phyloP scores from a whole-genome alignment of 192 early-diverging fungal species.

The Rhizophagus clarus region DNA sequence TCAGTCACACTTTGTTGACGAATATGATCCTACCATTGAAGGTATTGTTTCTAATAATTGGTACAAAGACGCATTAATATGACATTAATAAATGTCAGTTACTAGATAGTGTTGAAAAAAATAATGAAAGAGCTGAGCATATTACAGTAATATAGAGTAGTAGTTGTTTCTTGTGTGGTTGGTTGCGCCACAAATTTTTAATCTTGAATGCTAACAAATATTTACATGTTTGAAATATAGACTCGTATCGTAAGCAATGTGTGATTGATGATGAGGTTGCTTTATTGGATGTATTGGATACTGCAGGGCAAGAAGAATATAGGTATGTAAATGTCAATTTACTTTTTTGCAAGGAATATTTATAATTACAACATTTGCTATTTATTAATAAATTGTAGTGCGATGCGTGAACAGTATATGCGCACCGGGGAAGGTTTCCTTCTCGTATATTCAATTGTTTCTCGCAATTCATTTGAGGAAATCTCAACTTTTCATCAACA shows the following conservation, averaged over 20 bases:
- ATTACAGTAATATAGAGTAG: too few species aligned
- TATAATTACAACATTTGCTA: constrained; percentile 24
- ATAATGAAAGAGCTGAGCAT: background rate
- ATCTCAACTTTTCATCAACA: constrained; percentile 91
- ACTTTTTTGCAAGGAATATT: background rate
- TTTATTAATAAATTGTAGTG: constrained; percentile 44
- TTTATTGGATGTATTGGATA: constrained; percentile 92
- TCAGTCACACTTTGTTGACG: constrained; percentile 81
- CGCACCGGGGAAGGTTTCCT: constrained; percentile 95
- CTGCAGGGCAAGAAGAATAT: constrained; percentile 96
- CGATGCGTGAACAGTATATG: constrained; percentile 97
- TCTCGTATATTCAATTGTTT: constrained; percentile 91
- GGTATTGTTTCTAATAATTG: constrained; percentile 41
- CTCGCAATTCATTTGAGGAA: constrained; percentile 89
- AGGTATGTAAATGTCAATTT: constrained; percentile 47
- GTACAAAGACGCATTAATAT: background rate
- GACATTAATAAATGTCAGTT: background rate
- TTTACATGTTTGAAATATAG: constrained; percentile 36
- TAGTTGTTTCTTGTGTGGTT: too few species aligned
- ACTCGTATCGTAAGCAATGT: constrained; percentile 97
- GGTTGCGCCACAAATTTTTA: background rate
- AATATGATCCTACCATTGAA: constrained; percentile 98
- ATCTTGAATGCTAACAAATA: constrained; percentile 5
- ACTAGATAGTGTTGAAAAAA: background rate
- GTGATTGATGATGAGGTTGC: constrained; percentile 87